A percentile compares a stretch with the other conserved stretches of the same genome.
Conservation (phyloP, 371 early-diverging fungal genomes). For the Syncephalastrum sp. region DNA sequence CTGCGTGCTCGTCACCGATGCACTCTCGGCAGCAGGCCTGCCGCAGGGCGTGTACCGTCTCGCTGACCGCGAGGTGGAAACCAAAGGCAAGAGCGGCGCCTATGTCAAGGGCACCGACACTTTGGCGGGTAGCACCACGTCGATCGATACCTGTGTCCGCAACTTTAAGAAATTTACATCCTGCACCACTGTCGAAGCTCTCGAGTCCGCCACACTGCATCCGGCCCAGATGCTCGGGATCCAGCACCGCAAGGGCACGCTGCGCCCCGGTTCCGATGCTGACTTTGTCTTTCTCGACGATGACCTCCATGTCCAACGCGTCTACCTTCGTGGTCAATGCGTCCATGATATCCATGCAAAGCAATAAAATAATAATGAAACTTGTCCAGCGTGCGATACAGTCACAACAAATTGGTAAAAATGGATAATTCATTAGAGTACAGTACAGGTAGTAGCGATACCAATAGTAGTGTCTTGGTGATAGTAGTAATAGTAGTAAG, state of each 20-base stretch:
- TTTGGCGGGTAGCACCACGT: conserved; percentile 70
- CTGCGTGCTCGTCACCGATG: conserved; percentile 76
- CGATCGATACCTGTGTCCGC: conserved; percentile 70
- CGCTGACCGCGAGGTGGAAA: conserved; percentile 49
- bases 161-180: conserved; percentile 75
- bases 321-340: conserved; percentile 64
- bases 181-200: conserved; percentile 71
- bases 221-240: conserved; percentile 75
- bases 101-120: conserved; percentile 73
- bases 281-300: conserved; percentile 72
- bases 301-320: conserved; percentile 59
- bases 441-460: no score
- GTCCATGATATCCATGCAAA: no score
- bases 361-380: no score
- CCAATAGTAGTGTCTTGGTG: no score
- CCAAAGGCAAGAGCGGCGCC: conserved; percentile 47
- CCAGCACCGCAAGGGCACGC: conserved; percentile 64
- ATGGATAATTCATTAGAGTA: no score
- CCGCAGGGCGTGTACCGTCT: conserved; percentile 67
- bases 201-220: conserved; percentile 80
- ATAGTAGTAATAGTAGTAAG: no score
- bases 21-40: conserved; percentile 71
- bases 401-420: no score
- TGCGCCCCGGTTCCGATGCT: conserved; percentile 72
- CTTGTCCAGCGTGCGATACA: no score